A percentile compares a stretch with the other conserved stretches of the same genome.
Conservation (phyloP, 192 early-diverging fungal genomes). For the Entomortierella beljakovae region DNA sequence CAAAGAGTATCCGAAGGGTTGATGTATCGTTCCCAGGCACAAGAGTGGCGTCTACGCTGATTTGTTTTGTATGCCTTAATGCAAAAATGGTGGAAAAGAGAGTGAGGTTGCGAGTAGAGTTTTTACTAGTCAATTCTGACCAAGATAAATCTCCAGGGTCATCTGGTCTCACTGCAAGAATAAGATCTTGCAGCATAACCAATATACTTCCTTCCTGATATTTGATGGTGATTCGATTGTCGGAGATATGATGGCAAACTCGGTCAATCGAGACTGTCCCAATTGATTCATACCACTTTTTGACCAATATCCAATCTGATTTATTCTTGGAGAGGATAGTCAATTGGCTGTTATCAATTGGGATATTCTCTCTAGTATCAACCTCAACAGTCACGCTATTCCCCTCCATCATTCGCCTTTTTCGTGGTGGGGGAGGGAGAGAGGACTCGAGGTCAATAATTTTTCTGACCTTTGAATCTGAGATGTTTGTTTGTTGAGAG, state of each 20-base stretch:
- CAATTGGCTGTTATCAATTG: neutral
- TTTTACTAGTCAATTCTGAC: neutral
- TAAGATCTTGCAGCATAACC: slow-evolving; percentile 9
- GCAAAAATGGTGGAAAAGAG: slow-evolving; percentile 3
- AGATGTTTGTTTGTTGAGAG: neutral
- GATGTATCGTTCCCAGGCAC: neutral
- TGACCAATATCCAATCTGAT: slow-evolving; percentile 13
- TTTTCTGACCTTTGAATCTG: neutral
- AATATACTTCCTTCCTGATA: slow-evolving; percentile 12
- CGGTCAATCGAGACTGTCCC: neutral
- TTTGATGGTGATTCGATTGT: neutral
- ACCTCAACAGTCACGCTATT: neutral
- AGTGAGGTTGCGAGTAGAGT: neutral
- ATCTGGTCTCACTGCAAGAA: slow-evolving; percentile 22
- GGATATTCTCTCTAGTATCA: neutral
- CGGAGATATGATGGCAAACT: slow-evolving; percentile 14
- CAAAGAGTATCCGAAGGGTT: neutral
- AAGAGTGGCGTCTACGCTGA: neutral
- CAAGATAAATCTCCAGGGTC: slow-evolving; percentile 6
- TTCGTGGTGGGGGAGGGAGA: neutral
- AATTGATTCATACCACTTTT: slow-evolving; percentile 14
- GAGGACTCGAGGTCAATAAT: neutral
- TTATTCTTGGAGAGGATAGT: neutral
- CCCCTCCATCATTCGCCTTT: slow-evolving; percentile 16
- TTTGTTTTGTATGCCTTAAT: neutral